These are phyloP conservation scores for Pseudoperonospora humuli DNA, from an alignment of 352 stramenopile species.

Conservation along the genomic window DNA sequence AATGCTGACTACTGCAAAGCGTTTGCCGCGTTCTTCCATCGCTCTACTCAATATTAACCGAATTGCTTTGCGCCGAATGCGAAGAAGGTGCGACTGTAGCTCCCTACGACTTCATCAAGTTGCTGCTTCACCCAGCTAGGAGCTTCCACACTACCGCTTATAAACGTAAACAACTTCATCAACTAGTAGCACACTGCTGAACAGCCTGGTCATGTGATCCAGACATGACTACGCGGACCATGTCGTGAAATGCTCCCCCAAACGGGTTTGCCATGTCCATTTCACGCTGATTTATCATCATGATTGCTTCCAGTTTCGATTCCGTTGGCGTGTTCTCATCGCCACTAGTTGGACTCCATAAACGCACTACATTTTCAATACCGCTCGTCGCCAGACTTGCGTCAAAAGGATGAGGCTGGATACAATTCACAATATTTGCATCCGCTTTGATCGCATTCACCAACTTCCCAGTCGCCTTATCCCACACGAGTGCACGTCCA, in stretches of 20 bases:
- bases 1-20: no score
- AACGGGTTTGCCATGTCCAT: constrained; percentile 52
- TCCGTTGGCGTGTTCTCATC: constrained; percentile 31
- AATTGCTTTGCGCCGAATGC: no score
- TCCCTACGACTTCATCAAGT: no score
- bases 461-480: constrained; percentile 71
- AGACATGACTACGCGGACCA: constrained; percentile 64
- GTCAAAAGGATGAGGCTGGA: constrained; percentile 77
- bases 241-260: constrained; percentile 40
- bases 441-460: constrained; percentile 79
- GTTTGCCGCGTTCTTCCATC: no score
- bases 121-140: no score
- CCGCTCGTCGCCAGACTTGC: constrained; percentile 73
- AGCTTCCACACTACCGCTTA: no score
- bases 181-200: constrained; percentile 66
- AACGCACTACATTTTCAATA: constrained; percentile 74
- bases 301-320: constrained; percentile 46
- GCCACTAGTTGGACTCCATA: constrained; percentile 59
- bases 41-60: no score
- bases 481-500: constrained; percentile 78
- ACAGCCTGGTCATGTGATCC: constrained; percentile 42
- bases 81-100: no score
- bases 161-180: not conserved
- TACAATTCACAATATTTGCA: constrained; percentile 84
- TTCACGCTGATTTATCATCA: constrained; percentile 51